Percentiles rank a stretch among this genome's conserved stretches.
phyloP scores from a whole-genome alignment of 1,139 yeast species.

The Kodamaea anthophila region DNA sequence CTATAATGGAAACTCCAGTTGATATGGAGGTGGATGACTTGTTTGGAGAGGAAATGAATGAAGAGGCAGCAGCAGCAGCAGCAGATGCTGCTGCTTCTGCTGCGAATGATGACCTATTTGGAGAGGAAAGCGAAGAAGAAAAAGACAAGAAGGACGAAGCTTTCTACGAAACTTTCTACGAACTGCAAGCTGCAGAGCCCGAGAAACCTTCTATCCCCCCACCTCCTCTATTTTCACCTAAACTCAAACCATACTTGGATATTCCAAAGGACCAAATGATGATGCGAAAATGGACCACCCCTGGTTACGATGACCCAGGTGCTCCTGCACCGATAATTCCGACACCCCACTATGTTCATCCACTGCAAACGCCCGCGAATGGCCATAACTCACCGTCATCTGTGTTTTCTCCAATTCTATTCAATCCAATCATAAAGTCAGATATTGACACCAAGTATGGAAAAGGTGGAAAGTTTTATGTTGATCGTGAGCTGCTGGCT shows the following conservation, averaged over 20 bases:
- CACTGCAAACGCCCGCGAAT: conserved; percentile 1
- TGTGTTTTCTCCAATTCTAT: conserved; percentile 71
- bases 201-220: neutral
- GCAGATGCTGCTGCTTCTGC: no score
- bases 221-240: neutral
- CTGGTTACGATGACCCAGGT: conserved; percentile 72
- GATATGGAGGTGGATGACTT: conserved; percentile 36
- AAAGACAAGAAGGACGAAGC: neutral
- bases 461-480: conserved; percentile 80
- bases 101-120: conserved; percentile 9
- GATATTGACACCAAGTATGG: conserved; percentile 79
- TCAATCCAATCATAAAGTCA: conserved; percentile 71
- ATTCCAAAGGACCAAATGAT: conserved; percentile 54
- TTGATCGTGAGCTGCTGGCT: conserved; percentile 27
- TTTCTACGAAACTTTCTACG: no score
- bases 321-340: conserved; percentile 66
- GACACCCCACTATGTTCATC: conserved; percentile 35
- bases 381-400: conserved; percentile 24
- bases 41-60: conserved; percentile 36
- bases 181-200: no score
- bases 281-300: conserved; percentile 27
- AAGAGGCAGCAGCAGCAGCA: conserved; percentile 13
- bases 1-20: conserved; percentile 8
- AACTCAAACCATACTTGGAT: conserved; percentile 28
- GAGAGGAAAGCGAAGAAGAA: conserved; percentile 5